These are phyloP conservation scores for Neonectria hederae DNA, from an alignment of 2,329 filamentous ascomycete genomes.

Conservation along the genomic window DNA sequence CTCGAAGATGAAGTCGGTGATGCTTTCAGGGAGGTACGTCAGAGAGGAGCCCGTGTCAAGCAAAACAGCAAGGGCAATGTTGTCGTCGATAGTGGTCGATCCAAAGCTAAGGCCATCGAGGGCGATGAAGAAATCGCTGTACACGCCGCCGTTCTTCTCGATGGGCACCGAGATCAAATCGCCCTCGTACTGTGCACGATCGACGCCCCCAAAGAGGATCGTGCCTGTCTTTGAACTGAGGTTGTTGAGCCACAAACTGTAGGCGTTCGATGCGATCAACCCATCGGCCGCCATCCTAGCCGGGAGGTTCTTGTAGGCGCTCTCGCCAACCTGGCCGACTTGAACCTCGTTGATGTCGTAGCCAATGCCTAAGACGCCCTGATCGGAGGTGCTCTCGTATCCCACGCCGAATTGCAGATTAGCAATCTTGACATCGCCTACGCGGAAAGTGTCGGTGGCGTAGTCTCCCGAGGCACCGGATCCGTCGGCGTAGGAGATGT, in stretches of 20 bases:
- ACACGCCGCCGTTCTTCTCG: constrained; percentile 61
- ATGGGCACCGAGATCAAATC: constrained; percentile 74
- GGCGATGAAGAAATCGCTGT: constrained; percentile 74
- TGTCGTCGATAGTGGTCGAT: constrained; percentile 52
- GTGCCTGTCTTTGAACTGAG: constrained; percentile 71
- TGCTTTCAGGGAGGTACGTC: constrained; percentile 70
- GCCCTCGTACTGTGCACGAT: constrained; percentile 71
- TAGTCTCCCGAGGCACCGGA: constrained; percentile 83
- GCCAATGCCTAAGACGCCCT: constrained; percentile 88
- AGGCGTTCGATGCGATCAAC: constrained; percentile 72
- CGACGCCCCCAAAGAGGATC: constrained; percentile 80
- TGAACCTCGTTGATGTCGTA: constrained; percentile 83
- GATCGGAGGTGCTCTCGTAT: constrained; percentile 65
- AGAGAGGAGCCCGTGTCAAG: constrained; percentile 77
- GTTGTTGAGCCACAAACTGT: constrained; percentile 81
- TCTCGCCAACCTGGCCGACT: constrained; percentile 63
- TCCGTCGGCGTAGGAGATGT: constrained; percentile 88
- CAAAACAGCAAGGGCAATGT: constrained; percentile 68
- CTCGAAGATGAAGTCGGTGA: constrained; percentile 64
- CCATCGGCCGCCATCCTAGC: constrained; percentile 69
- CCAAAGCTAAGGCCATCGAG: constrained; percentile 67
- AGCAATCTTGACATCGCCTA: constrained; percentile 64
- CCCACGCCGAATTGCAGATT: constrained; percentile 78
- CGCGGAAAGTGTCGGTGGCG: constrained; percentile 74
- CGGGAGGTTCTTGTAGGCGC: constrained; percentile 75